Evolutionary conservation across 371 early-diverging fungal species (phyloP).

Genomic region (Saksenaea vasiformis): DNA sequence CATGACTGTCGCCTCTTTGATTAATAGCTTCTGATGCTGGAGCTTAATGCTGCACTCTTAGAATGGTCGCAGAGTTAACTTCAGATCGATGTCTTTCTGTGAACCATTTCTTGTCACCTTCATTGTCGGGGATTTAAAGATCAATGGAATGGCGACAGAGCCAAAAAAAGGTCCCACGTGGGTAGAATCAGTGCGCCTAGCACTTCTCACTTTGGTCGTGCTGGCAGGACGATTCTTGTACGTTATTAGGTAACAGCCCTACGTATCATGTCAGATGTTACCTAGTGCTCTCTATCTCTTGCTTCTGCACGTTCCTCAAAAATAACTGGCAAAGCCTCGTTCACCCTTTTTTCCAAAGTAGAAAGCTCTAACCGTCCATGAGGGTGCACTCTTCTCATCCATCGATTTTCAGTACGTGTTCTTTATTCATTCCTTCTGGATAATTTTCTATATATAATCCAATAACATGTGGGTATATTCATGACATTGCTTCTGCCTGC

Average conservation of each 20-base stretch:
- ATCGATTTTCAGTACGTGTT: constrained; percentile 21
- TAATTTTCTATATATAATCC: constrained; percentile 42
- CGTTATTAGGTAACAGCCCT: constrained; percentile 22
- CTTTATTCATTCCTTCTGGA: constrained; percentile 48
- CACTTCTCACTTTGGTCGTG: constrained; percentile 19
- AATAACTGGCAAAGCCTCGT: constrained; percentile 18
- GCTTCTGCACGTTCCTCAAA: constrained; percentile 11
- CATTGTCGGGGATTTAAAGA: constrained; percentile 39
- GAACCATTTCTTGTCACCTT: constrained; percentile 53
- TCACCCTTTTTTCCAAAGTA: constrained; percentile 44
- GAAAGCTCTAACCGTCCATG: constrained; percentile 32
- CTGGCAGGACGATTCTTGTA: constrained; percentile 17
- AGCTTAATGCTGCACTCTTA: constrained; percentile 57
- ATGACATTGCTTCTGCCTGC: background rate
- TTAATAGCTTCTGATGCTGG: constrained; percentile 12
- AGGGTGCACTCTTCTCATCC: background rate
- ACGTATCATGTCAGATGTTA: too few species aligned
- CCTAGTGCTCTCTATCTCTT: too few species aligned
- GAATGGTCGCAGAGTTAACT: constrained; percentile 38
- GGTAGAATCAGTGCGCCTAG: background rate
- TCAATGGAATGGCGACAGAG: background rate
- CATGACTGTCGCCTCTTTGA: constrained; percentile 32
- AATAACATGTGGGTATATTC: background rate
- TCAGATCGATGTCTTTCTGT: constrained; percentile 47
- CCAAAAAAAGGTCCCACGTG: too few species aligned